Conservation (phyloP, 495 filamentous ascomycete genomes). For the Physcia stellaris region DNA sequence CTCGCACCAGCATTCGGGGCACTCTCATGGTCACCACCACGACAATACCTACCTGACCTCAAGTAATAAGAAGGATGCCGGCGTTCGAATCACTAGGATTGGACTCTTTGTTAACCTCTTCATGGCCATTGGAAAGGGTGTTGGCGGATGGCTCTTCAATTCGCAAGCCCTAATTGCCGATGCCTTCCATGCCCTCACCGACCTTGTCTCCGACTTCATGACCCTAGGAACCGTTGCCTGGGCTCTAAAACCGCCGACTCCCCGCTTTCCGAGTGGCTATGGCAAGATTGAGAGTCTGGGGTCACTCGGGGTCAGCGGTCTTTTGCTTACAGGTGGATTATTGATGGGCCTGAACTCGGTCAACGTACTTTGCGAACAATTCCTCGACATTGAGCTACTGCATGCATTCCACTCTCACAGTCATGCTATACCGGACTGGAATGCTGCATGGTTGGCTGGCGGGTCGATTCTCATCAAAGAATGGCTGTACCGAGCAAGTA, state of each 20-base stretch:
- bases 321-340: conserved; percentile 74
- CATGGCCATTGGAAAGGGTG: conserved; percentile 87
- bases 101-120: conserved; percentile 82
- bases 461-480: conserved; percentile 88
- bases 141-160: conserved; percentile 86
- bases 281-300: conserved; percentile 97
- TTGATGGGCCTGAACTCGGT: conserved; percentile 78
- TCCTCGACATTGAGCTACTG: conserved; percentile 59
- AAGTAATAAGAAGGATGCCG: conserved; percentile 79
- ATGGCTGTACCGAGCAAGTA: conserved; percentile 93
- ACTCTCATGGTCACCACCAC: conserved; percentile 59
- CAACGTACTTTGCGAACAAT: conserved; percentile 61
- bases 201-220: conserved; percentile 86
- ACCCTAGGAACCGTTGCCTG: conserved; percentile 87
- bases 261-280: conserved; percentile 75
- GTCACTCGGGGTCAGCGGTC: conserved; percentile 77
- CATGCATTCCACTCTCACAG: conserved; percentile 49
- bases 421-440: conserved; percentile 57
- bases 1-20: conserved; percentile 14
- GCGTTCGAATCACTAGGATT: conserved; percentile 86
- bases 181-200: conserved; percentile 86
- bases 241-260: conserved; percentile 70
- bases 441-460: conserved; percentile 91
- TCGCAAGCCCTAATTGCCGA: conserved; percentile 89
- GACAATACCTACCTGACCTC: conserved; percentile 86